Evolutionary conservation across 768 basidiomycete genomes (phyloP).

Genomic region (Pisolithus marmoratus): DNA sequence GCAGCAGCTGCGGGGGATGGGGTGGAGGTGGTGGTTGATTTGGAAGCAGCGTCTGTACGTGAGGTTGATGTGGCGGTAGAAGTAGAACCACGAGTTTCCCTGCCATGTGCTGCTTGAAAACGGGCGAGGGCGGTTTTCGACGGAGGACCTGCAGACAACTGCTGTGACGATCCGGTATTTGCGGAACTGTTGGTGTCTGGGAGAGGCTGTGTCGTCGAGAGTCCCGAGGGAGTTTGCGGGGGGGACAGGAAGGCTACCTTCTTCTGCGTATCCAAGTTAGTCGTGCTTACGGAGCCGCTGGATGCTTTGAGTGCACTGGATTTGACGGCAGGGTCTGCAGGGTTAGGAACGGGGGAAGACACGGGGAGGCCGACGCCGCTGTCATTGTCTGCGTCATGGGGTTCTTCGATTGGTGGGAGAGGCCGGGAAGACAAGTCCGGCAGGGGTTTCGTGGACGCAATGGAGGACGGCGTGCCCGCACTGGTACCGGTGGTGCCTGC

Average conservation of each 20-base stretch:
- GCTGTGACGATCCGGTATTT: constrained; percentile 26
- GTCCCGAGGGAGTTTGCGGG: constrained; percentile 58
- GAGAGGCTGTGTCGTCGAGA: constrained; percentile 43
- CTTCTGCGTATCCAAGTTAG: constrained; percentile 54
- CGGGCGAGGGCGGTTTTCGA: constrained; percentile 69
- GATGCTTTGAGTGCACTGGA: constrained; percentile 33
- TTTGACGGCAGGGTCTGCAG: constrained; percentile 21
- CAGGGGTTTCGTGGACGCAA: constrained; percentile 60
- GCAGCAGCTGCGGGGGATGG: constrained; percentile 43
- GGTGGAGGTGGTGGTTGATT: constrained; percentile 36
- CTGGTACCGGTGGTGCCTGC: constrained; percentile 28
- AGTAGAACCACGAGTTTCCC: constrained; percentile 60
- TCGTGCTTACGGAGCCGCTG: constrained; percentile 29
- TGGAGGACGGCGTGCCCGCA: constrained; percentile 38
- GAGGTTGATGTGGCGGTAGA: constrained; percentile 57
- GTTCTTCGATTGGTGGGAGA: constrained; percentile 43
- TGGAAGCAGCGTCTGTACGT: constrained; percentile 53
- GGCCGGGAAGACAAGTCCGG: constrained; percentile 56
- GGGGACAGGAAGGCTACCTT: constrained; percentile 87
- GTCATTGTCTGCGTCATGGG: constrained; percentile 30
- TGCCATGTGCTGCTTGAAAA: constrained; percentile 69
- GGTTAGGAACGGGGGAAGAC: constrained; percentile 25
- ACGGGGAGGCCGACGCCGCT: constrained; percentile 32
- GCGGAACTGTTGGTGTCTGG: constrained; percentile 37
- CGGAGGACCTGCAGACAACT: constrained; percentile 24